Evolutionary conservation across 2,329 filamentous ascomycete species (phyloP).

Genomic region (Trichoderma simmonsii): DNA sequence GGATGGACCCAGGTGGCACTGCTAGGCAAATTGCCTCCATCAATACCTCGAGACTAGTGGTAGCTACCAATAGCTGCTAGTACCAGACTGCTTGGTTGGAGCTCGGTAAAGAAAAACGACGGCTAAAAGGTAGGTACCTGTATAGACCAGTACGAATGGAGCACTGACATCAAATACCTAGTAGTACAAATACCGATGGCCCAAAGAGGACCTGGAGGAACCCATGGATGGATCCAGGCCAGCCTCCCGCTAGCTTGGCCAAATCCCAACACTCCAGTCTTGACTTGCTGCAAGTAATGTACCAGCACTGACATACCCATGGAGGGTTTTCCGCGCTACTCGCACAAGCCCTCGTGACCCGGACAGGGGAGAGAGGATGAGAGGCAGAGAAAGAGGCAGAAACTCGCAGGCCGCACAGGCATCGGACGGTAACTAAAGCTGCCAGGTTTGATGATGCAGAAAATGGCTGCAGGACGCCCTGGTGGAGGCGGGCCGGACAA

Average conservation of each 20-base stretch:
- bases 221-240: neutral
- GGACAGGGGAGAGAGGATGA: neutral
- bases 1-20: neutral
- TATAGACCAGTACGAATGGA: neutral
- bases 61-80: neutral
- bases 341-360: neutral
- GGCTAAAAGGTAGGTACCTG: neutral
- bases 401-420: neutral
- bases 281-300: neutral
- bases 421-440: slow-evolving; percentile 5
- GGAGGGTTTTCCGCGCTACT: neutral
- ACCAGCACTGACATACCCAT: neutral
- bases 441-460: slow-evolving; percentile 16
- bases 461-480: slow-evolving; percentile 16
- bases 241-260: neutral
- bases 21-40: neutral
- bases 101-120: neutral
- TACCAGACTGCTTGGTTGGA: neutral
- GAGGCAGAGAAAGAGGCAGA: neutral
- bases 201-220: neutral
- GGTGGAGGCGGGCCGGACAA: slow-evolving; percentile 13
- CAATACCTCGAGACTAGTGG: neutral
- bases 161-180: neutral
- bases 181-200: neutral
- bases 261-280: neutral